phyloP scores from a whole-genome alignment of 2,329 filamentous ascomycete genomes.

The Nemania abortiva region DNA sequence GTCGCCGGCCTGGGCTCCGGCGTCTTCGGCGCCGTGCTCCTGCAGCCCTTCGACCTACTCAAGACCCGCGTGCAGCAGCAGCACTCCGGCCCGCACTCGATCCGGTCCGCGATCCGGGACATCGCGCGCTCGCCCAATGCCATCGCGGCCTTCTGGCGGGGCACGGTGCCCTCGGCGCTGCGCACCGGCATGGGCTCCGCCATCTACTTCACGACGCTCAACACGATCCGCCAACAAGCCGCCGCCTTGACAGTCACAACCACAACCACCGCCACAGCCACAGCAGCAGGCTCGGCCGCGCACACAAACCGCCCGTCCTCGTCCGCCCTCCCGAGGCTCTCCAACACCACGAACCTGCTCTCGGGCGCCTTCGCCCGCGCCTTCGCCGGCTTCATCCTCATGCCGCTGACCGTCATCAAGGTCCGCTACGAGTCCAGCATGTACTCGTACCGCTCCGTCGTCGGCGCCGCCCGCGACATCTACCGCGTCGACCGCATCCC shows the following conservation, averaged over 20 bases:
- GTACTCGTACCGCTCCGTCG: slow-evolving; percentile 84
- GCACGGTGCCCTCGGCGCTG: slow-evolving; percentile 90
- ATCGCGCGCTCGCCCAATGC: slow-evolving; percentile 74
- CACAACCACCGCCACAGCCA: no score
- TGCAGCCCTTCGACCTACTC: slow-evolving; percentile 95
- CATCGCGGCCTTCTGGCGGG: slow-evolving; percentile 86
- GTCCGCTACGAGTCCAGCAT: slow-evolving; percentile 92
- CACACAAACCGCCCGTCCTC: slow-evolving; percentile 61
- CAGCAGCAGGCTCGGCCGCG: no score
- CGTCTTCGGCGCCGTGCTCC: slow-evolving; percentile 85
- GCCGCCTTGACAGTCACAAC: slow-evolving; percentile 49
- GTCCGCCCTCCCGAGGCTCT: slow-evolving; percentile 83
- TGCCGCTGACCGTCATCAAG: slow-evolving; percentile 96
- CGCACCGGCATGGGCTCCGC: slow-evolving; percentile 93
- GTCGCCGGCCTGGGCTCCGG: slow-evolving; percentile 88
- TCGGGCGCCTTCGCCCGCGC: slow-evolving; percentile 88
- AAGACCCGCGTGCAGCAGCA: slow-evolving; percentile 98
- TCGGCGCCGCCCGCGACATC: slow-evolving; percentile 80
- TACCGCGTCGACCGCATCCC: slow-evolving; percentile 76
- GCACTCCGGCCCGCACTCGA: slow-evolving; percentile 76
- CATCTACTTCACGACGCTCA: slow-evolving; percentile 92
- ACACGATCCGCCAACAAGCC: slow-evolving; percentile 79
- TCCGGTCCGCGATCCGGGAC: slow-evolving; percentile 75
- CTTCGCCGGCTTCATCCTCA: slow-evolving; percentile 88
- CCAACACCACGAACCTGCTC: slow-evolving; percentile 84